Evolutionary conservation across 768 basidiomycete species (phyloP), one percentile per base, ranked within the genome.

Genomic region (Hydnum rufescens): DNA sequence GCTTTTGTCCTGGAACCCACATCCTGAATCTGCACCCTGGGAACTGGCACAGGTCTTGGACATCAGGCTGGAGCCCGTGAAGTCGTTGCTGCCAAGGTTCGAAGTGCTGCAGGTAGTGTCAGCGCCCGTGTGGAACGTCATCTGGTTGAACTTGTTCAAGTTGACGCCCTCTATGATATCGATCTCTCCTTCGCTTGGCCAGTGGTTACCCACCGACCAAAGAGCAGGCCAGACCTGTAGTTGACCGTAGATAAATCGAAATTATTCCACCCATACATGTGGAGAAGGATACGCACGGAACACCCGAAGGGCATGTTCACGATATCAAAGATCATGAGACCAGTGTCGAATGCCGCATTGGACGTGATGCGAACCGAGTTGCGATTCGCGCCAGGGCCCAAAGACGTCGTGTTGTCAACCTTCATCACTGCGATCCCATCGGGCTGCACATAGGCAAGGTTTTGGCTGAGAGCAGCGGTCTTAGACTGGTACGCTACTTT

Each of bases 261-360:
- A n/a, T n/a, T n/a, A n/a, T n/a, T n/a, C n/a, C n/a, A n/a, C n/a
- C n/a, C n/a, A n/a, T n/a, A n/a, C n/a, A n/a, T n/a, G n/a, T n/a
- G n/a, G n/a, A n/a, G n/a, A n/a, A n/a, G n/a, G n/a, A 39, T 8
- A 39, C 34, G 34, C 19, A 68, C 65, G 51, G 73, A 69, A 60
- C 79, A 82, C 0, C 83, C 83, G 51, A 74, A 70, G 5, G 82
- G 82, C 78, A 82, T 81, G 52, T 73, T 66, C 49, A 61, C 70
- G 52, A 83, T 74, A 58, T 85, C 83, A 18, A 82, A 71, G 57
- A 86, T 76, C 66, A 86, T 82, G 6, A 86, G 67, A 3, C 83
- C 83, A n/a, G 68, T 63, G 47, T 64, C 73, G 60, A 76, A 85
- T 23, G 62, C 66, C 60, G 80, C 77, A 60, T 74, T 73, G 29